Conservation (phyloP, 202 grass and related monocot genomes). For the Schoenoplectus tabernaemontani region DNA sequence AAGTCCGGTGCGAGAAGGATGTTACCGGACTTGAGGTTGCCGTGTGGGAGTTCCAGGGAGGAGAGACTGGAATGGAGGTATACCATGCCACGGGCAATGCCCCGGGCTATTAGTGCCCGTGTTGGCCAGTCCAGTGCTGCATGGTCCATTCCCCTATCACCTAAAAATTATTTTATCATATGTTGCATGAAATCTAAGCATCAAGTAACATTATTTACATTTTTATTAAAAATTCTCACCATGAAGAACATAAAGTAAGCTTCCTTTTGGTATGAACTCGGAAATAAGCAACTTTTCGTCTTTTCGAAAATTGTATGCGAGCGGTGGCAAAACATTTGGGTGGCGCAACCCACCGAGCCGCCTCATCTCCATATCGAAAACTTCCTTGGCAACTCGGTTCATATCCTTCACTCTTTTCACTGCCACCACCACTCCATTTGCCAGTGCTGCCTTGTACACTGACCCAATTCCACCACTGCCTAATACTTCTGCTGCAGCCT, state of each 20-base stretch:
- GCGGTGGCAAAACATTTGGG: slow-evolving; percentile 60
- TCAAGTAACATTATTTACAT: neutral
- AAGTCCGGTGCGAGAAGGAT: slow-evolving; percentile 66
- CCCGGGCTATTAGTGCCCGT: slow-evolving; percentile 46
- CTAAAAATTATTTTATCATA: slow-evolving; percentile 13
- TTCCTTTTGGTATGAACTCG: slow-evolving; percentile 87
- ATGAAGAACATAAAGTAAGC: slow-evolving; percentile 79
- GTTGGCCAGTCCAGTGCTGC: slow-evolving; percentile 62
- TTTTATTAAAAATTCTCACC: slow-evolving; percentile 25
- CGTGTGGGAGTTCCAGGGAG: slow-evolving; percentile 50
- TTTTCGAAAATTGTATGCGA: slow-evolving; percentile 66
- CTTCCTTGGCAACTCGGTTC: slow-evolving; percentile 52
- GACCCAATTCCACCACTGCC: slow-evolving; percentile 50
- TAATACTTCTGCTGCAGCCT: slow-evolving; percentile 73
- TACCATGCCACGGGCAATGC: slow-evolving; percentile 43
- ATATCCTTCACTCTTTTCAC: slow-evolving; percentile 84
- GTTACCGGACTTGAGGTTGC: slow-evolving; percentile 93
- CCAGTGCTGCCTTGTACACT: slow-evolving; percentile 76
- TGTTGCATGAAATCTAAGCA: neutral
- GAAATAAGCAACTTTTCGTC: slow-evolving; percentile 82
- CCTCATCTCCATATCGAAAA: slow-evolving; percentile 56
- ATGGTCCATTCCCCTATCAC: slow-evolving; percentile 72
- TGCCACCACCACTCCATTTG: slow-evolving; percentile 40
- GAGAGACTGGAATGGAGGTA: slow-evolving; percentile 51
- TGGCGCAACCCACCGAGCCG: slow-evolving; percentile 46